phyloP scores from a whole-genome alignment of 495 filamentous ascomycete species.

The Penicillium alfredii region DNA sequence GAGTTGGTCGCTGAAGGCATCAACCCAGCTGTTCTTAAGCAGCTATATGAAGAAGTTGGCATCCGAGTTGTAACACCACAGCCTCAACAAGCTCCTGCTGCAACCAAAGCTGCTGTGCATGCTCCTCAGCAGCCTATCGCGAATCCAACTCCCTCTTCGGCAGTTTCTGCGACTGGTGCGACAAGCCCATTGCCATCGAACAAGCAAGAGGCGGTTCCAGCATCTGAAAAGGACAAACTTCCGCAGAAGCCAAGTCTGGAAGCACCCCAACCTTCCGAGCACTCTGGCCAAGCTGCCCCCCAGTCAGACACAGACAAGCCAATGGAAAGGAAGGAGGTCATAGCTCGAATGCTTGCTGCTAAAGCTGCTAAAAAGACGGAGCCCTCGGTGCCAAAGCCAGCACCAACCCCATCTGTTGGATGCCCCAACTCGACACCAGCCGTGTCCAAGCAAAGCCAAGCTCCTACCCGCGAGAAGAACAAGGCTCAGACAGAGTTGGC shows the following conservation, averaged over 20 bases:
- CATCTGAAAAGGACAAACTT: constrained; percentile 1
- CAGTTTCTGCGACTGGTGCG: background rate
- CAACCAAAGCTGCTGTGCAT: background rate
- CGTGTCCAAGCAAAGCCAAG: constrained; percentile 19
- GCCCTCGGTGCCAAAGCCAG: constrained; percentile 14
- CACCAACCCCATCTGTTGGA: constrained; percentile 17
- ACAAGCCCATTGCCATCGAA: background rate
- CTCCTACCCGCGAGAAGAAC: constrained; percentile 46
- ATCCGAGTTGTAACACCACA: constrained; percentile 34
- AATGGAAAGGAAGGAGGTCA: constrained; percentile 70
- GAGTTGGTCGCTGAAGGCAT: constrained; percentile 69
- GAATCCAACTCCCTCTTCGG: background rate
- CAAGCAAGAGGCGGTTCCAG: background rate
- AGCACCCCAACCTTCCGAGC: constrained; percentile 4
- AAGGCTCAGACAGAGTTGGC: constrained; percentile 52
- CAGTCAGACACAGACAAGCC: constrained; percentile 35
- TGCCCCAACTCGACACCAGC: constrained; percentile 4
- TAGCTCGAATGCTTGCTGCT: constrained; percentile 64
- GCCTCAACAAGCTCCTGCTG: background rate
- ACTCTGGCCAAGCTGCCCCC: constrained; percentile 2
- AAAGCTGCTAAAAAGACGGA: constrained; percentile 37
- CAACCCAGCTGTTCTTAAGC: constrained; percentile 52
- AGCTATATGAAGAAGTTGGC: constrained; percentile 61
- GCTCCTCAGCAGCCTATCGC: background rate
- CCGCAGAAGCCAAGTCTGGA: constrained; percentile 5